phyloP scores from a whole-genome alignment of 2,329 filamentous ascomycete genomes.

The Hawksworthiomyces lignivorus region DNA sequence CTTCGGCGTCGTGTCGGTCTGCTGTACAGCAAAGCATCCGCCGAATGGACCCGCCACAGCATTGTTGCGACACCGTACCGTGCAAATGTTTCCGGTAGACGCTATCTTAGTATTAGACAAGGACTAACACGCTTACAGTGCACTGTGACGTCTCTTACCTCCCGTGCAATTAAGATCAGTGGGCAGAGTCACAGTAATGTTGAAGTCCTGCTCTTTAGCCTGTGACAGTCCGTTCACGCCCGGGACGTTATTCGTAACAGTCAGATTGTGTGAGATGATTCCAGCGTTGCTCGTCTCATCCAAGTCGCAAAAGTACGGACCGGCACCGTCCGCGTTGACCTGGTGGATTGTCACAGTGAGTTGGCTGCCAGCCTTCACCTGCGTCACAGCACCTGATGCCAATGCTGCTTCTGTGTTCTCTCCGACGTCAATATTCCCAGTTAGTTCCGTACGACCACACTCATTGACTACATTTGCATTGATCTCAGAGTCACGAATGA shows the following conservation, averaged over 20 bases:
- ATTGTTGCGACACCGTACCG: conserved; percentile 52
- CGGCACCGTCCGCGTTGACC: conserved; percentile 46
- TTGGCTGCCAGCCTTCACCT: conserved; percentile 37
- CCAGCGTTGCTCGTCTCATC: conserved; percentile 40
- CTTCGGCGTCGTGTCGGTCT: conserved; percentile 35
- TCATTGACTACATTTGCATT: conserved; percentile 43
- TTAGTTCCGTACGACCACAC: conserved; percentile 53
- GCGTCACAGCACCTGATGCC: conserved; percentile 36
- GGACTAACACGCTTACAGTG: too few species aligned
- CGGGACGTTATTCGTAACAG: conserved; percentile 31
- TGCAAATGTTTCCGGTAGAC: conserved; percentile 52
- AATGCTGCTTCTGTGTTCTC: conserved; percentile 47
- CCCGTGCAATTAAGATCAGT: conserved; percentile 40
- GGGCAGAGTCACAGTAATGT: conserved; percentile 51
- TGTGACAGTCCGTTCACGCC: conserved; percentile 16
- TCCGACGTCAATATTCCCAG: conserved; percentile 55
- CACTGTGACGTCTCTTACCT: too few species aligned
- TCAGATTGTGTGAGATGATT: conserved; percentile 38
- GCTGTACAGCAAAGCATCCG: conserved; percentile 50
- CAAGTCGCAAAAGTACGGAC: conserved; percentile 47
- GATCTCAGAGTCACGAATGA: conserved; percentile 52
- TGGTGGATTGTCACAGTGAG: conserved; percentile 45
- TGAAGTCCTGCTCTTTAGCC: conserved; percentile 21
- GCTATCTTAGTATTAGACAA: conserved; percentile 22
- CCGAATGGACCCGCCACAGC: conserved; percentile 36